A percentile compares a stretch with the other conserved stretches of the same genome.
phyloP scores from a whole-genome alignment of 2,329 filamentous ascomycete genomes.

The Septoria petroselini region DNA sequence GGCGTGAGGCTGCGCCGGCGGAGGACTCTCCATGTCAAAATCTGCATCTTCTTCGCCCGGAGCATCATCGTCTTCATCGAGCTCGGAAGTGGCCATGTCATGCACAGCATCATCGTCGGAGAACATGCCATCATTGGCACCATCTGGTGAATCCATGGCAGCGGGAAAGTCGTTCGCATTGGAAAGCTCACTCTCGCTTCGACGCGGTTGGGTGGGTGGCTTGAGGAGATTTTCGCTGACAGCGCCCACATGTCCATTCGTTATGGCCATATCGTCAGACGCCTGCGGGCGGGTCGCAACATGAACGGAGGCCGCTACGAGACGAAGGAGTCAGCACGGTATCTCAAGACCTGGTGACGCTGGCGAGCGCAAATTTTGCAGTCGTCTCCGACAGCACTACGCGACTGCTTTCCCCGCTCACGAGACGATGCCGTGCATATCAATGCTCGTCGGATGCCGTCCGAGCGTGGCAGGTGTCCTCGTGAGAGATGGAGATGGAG shows the following conservation, averaged over 20 bases:
- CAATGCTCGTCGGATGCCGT: conserved; percentile 37
- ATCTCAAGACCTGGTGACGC: conserved; percentile 31
- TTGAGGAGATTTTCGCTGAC: conserved; percentile 48
- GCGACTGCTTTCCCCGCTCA: conserved; percentile 45
- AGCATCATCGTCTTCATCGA: conserved; percentile 51
- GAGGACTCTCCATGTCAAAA: conserved; percentile 66
- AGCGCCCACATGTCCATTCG: conserved; percentile 65
- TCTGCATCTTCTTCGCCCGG: conserved; percentile 60
- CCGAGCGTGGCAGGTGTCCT: conserved; percentile 40
- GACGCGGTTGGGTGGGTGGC: conserved; percentile 49
- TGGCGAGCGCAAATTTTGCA: conserved; percentile 36
- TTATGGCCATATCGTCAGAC: conserved; percentile 52
- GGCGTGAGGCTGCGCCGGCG: conserved; percentile 41
- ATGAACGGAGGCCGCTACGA: conserved; percentile 59
- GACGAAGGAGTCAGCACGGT: conserved; percentile 44
- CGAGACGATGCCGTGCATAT: conserved; percentile 30
- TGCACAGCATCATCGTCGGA: conserved; percentile 46
- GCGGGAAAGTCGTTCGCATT: conserved; percentile 60
- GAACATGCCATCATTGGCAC: conserved; percentile 41
- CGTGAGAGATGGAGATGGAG: conserved; percentile 31
- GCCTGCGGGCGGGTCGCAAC: conserved; percentile 58
- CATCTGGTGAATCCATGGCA: conserved; percentile 41
- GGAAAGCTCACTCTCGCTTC: conserved; percentile 73
- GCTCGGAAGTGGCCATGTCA: conserved; percentile 46
- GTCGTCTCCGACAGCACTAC: conserved; percentile 32